Percentiles rank a stretch among this genome's conserved stretches.
Conservation (phyloP, 2,329 filamentous ascomycete species). For the Penicillium vulpinum region DNA sequence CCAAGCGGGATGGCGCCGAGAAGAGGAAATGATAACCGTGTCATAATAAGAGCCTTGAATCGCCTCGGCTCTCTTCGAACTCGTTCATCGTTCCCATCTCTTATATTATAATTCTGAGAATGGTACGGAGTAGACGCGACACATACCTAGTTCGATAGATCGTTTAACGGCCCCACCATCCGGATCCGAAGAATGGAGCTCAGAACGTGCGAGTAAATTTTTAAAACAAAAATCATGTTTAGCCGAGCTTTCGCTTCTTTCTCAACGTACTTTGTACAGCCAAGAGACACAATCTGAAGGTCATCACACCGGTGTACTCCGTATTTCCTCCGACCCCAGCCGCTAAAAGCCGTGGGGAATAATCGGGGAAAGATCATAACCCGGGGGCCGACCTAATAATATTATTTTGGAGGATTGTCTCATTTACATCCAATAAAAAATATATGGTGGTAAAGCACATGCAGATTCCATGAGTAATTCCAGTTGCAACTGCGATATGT, state of each 20-base stretch:
- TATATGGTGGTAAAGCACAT: neutral
- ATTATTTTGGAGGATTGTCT: neutral
- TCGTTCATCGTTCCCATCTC: neutral
- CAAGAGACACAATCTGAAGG: neutral
- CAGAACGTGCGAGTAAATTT: conserved; percentile 3
- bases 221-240: conserved; percentile 2
- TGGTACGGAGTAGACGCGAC: no score
- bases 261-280: neutral
- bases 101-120: no score
- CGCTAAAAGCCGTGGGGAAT: conserved; percentile 1
- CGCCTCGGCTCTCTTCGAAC: neutral
- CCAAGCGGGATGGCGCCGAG: conserved; percentile 1
- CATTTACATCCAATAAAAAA: conserved; percentile 1
- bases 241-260: neutral
- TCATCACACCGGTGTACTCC: conserved; percentile 1
- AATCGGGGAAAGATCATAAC: conserved; percentile 3
- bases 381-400: neutral
- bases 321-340: neutral
- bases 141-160: conserved; percentile 3
- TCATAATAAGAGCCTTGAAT: neutral
- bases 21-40: conserved; percentile 8
- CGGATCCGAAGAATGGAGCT: conserved; percentile 21
- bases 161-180: conserved; percentile 34
- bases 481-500: neutral
- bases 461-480: neutral